These are phyloP conservation scores for Coemansia sp. DNA, from an alignment of 371 early-diverging fungal genomes.

Conservation along the genomic window DNA sequence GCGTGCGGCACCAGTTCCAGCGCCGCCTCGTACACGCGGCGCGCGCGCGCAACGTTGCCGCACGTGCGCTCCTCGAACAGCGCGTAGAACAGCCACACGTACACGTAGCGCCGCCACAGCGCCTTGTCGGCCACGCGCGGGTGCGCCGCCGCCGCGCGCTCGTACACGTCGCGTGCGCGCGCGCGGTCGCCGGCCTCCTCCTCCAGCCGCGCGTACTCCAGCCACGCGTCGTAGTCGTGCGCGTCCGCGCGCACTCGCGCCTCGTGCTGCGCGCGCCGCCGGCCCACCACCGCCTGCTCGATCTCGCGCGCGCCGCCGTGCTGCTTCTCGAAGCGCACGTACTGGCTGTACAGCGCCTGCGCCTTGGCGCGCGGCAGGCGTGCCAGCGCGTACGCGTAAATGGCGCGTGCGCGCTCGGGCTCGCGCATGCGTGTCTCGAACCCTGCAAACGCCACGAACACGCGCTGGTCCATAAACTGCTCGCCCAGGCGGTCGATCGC, in stretches of 20 bases:
- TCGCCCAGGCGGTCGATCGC: slow-evolving; percentile 90
- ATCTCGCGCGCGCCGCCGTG: slow-evolving; percentile 85
- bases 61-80: slow-evolving; percentile 90
- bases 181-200: slow-evolving; percentile 75
- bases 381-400: slow-evolving; percentile 92
- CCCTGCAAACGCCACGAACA: slow-evolving; percentile 92
- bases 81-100: slow-evolving; percentile 97
- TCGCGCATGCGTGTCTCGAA: slow-evolving; percentile 90
- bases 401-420: slow-evolving; percentile 90
- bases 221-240: slow-evolving; percentile 94
- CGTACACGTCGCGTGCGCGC: slow-evolving; percentile 89
- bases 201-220: slow-evolving; percentile 89
- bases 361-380: slow-evolving; percentile 71
- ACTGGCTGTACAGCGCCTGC: slow-evolving; percentile 86
- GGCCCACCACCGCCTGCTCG: slow-evolving; percentile 84
- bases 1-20: slow-evolving; percentile 90
- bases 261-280: slow-evolving; percentile 88
- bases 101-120: slow-evolving; percentile 95
- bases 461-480: slow-evolving; percentile 83
- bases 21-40: slow-evolving; percentile 83
- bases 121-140: slow-evolving; percentile 89
- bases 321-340: slow-evolving; percentile 95
- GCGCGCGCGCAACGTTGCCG: slow-evolving; percentile 78
- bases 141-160: slow-evolving; percentile 89
- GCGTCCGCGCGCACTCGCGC: slow-evolving; percentile 76